Evolutionary conservation across 108 stramenopile species (phyloP).

Genomic region (Cyclostephanos tholiformis): DNA sequence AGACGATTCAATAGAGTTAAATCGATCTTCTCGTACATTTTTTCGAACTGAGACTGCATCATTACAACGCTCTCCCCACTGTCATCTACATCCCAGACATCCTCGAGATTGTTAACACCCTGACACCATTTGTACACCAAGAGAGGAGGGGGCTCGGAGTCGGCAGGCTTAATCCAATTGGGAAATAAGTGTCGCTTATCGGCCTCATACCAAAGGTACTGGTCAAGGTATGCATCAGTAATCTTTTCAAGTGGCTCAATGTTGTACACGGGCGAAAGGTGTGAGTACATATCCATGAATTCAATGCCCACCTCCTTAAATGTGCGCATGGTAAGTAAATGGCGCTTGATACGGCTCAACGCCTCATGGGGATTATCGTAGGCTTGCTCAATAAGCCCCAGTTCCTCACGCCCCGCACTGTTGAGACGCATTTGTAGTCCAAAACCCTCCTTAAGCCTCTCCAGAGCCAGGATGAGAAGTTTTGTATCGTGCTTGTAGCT

Average conservation of each 20-base stretch:
- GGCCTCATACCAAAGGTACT: conserved; percentile 99
- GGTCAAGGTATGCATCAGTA: conserved; percentile 99
- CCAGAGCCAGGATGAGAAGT: conserved; percentile 98
- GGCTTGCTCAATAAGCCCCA: conserved; percentile 98
- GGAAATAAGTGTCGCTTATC: conserved; percentile 98
- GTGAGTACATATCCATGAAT: conserved; percentile 99
- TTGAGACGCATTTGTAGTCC: conserved; percentile 94
- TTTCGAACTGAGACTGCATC: conserved; percentile 96
- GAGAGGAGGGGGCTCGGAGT: conserved; percentile 98
- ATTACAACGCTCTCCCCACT: conserved; percentile 96
- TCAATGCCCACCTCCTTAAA: conserved; percentile 99
- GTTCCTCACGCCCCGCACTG: conserved; percentile 94
- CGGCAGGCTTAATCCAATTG: conserved; percentile 97
- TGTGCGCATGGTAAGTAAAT: conserved; percentile 96
- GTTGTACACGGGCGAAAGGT: conserved; percentile 96
- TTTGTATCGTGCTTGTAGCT: conserved; percentile 99
- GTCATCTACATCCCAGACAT: conserved; percentile 94
- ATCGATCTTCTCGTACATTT: conserved; percentile 99
- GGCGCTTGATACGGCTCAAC: conserved; percentile 97
- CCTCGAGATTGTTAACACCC: conserved; percentile 97
- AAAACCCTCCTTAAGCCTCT: conserved; percentile 98
- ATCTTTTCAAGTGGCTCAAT: conserved; percentile 99
- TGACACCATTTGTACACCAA: conserved; percentile 99
- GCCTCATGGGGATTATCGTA: conserved; percentile 99
- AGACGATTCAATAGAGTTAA: conserved; percentile 96